Percentiles rank a stretch among this genome's conserved stretches.
phyloP scores from a whole-genome alignment of 2,329 filamentous ascomycete species.

The Claviceps purpurea region DNA sequence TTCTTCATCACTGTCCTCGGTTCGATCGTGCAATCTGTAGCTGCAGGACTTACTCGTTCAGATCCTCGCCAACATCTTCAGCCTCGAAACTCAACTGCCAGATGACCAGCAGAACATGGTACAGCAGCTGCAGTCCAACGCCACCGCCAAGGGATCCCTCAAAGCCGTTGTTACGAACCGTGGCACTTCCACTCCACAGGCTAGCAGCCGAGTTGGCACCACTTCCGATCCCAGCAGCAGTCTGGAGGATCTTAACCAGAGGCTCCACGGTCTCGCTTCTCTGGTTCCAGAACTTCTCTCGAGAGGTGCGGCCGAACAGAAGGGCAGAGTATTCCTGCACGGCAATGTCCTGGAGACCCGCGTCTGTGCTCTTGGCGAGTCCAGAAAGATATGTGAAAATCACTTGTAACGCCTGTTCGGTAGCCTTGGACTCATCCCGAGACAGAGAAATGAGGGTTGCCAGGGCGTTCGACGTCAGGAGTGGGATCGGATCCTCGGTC shows the following conservation, averaged over 20 bases:
- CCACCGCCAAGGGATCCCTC: slow-evolving; percentile 59
- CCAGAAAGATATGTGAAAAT: slow-evolving; percentile 78
- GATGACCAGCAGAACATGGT: slow-evolving; percentile 82
- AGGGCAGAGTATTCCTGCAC: slow-evolving; percentile 83
- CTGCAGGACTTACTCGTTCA: slow-evolving; percentile 61
- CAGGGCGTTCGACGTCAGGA: slow-evolving; percentile 80
- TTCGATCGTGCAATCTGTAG: not conserved
- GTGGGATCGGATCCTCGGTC: slow-evolving; percentile 65
- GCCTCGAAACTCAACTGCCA: slow-evolving; percentile 98
- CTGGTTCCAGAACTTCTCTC: slow-evolving; percentile 83
- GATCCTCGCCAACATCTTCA: slow-evolving; percentile 53
- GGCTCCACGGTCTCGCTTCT: slow-evolving; percentile 73
- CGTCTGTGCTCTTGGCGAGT: slow-evolving; percentile 73
- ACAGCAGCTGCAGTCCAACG: slow-evolving; percentile 82
- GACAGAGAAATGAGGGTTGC: slow-evolving; percentile 62
- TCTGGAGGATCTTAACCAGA: slow-evolving; percentile 67
- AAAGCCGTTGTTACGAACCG: slow-evolving; percentile 44
- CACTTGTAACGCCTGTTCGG: slow-evolving; percentile 65
- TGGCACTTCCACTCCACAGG: slow-evolving; percentile 45
- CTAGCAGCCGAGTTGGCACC: slow-evolving; percentile 49
- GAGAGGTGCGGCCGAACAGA: slow-evolving; percentile 58
- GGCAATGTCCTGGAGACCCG: slow-evolving; percentile 86
- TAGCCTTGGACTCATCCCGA: slow-evolving; percentile 48
- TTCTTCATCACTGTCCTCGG: not conserved
- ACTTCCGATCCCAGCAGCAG: slow-evolving; percentile 58